These are phyloP conservation scores for Phallus indusiatus DNA, from an alignment of 768 basidiomycete genomes.

Conservation along the genomic window DNA sequence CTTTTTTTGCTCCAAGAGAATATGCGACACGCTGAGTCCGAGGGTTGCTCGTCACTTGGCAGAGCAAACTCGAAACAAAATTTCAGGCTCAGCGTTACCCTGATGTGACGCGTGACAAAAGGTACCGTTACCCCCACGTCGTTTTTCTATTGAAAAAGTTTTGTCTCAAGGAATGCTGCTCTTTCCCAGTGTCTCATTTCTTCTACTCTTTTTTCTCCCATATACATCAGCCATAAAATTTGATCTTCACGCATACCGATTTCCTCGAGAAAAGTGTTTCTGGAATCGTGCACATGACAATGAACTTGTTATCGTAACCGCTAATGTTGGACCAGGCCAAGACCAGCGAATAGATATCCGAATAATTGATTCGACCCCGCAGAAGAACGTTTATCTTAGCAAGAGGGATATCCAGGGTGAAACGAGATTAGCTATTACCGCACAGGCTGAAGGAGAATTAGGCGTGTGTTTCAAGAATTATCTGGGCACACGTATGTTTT, in stretches of 20 bases:
- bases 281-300: slow-evolving; percentile 89
- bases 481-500: slow-evolving; percentile 58
- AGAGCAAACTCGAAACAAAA: neutral
- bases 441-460: slow-evolving; percentile 88
- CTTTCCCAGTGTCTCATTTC: slow-evolving; percentile 23
- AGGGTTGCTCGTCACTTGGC: neutral
- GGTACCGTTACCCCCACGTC: neutral
- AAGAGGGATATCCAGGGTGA: slow-evolving; percentile 86
- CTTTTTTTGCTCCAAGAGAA: neutral
- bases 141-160: neutral
- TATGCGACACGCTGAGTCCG: neutral
- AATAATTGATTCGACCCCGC: slow-evolving; percentile 79
- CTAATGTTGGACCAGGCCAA: slow-evolving; percentile 71
- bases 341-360: slow-evolving; percentile 88
- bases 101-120: neutral
- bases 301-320: slow-evolving; percentile 91
- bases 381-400: slow-evolving; percentile 82
- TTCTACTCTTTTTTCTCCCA: slow-evolving; percentile 15
- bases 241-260: slow-evolving; percentile 55
- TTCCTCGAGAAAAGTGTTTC: slow-evolving; percentile 78
- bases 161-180: neutral
- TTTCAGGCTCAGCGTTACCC: neutral
- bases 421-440: slow-evolving; percentile 87
- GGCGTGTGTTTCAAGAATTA: slow-evolving; percentile 92
- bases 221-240: slow-evolving; percentile 73